Conservation (phyloP, 164 flowering plant species). For the Vitis labrusca region DNA sequence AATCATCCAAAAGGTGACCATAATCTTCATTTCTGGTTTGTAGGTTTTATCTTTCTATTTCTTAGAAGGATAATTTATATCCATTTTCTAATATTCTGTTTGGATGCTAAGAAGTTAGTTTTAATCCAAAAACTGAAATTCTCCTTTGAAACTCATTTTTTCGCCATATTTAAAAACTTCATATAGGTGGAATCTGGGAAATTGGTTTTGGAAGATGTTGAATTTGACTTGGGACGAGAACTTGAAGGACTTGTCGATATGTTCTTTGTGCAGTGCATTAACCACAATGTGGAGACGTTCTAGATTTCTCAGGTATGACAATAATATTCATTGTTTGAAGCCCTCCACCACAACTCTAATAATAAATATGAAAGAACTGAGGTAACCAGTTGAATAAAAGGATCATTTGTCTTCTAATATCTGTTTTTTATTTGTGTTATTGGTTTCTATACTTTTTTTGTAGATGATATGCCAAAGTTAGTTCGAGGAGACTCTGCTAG, state of each 20-base stretch:
- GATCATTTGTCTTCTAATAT: too few relatives aligned
- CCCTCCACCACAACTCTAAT: not conserved
- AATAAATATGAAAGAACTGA: not conserved
- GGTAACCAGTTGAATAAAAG: not conserved
- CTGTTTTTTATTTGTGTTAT: too few relatives aligned
- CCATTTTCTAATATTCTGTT: too few relatives aligned
- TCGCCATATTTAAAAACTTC: conserved; percentile 4
- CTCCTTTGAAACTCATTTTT: not conserved
- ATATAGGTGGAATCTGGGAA: conserved; percentile 93
- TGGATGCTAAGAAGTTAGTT: not conserved
- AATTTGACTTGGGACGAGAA: conserved; percentile 90
- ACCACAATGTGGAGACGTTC: conserved; percentile 85
- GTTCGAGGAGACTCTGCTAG: too few relatives aligned
- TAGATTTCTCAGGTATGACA: conserved; percentile 82
- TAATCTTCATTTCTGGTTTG: too few relatives aligned
- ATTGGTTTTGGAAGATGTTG: conserved; percentile 83
- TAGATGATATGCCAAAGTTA: too few relatives aligned
- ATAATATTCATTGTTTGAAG: conserved; percentile 3
- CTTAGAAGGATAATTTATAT: too few relatives aligned
- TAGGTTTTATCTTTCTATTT: too few relatives aligned
- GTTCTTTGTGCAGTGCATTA: conserved; percentile 93
- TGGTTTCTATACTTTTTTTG: too few relatives aligned
- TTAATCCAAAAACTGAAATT: not conserved
- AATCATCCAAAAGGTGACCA: too few relatives aligned
- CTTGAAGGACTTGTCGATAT: conserved; percentile 95